Conservation (phyloP, 225 moss, liverwort and hornwort genomes). For the Pseudisothecium myosuroides region DNA sequence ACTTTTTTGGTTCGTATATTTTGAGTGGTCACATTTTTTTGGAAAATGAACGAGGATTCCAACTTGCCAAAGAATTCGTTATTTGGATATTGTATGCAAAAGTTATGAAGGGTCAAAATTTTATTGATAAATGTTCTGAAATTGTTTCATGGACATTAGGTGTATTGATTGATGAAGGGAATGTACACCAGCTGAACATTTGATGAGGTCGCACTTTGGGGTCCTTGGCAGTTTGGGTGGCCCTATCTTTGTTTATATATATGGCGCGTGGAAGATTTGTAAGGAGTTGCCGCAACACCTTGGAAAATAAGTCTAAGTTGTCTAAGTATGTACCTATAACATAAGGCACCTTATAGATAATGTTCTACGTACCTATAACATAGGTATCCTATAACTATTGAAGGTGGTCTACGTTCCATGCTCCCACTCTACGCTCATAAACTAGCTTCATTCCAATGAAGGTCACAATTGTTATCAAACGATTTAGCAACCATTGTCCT, state of each 20-base stretch:
- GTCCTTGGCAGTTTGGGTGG: background rate
- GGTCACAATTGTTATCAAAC: background rate
- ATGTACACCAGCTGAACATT: background rate
- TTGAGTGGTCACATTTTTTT: background rate
- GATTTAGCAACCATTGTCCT: background rate
- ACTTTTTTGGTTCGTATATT: background rate
- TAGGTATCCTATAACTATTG: background rate
- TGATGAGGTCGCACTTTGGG: background rate
- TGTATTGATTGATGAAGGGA: background rate
- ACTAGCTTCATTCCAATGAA: background rate
- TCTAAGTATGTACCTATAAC: too few relatives aligned
- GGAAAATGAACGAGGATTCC: background rate
- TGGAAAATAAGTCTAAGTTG: background rate
- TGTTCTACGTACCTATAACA: background rate
- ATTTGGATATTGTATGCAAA: background rate
- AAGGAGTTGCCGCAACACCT: background rate
- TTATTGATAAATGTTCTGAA: background rate
- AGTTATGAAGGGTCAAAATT: background rate
- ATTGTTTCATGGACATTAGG: background rate
- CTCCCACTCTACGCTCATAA: fast-evolving
- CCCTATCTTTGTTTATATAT: background rate
- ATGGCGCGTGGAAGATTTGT: background rate
- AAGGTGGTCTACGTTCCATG: background rate
- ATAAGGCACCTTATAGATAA: too few relatives aligned
- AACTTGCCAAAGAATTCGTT: too few relatives aligned